Evolutionary conservation across 2,329 filamentous ascomycete genomes (phyloP).

Genomic region (Thelonectria rubi): DNA sequence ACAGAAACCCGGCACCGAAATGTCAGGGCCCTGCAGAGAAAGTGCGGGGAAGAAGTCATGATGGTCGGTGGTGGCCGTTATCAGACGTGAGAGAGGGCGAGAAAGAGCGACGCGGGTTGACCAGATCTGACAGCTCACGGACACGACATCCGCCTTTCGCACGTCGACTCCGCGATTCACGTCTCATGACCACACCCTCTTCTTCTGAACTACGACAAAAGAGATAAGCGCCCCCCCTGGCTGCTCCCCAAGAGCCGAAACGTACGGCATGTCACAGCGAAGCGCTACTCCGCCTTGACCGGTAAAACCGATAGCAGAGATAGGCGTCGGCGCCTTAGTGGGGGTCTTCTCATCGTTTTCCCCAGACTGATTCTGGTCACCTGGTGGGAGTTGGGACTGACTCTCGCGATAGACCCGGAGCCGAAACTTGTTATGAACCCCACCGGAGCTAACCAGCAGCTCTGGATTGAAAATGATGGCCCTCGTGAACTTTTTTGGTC

Average conservation of each 20-base stretch:
- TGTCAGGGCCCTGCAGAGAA: neutral
- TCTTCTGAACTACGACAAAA: neutral
- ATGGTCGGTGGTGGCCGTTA: neutral
- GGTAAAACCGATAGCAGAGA: neutral
- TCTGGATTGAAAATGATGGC: neutral
- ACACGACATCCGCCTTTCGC: neutral
- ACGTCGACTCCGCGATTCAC: neutral
- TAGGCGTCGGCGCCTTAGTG: neutral
- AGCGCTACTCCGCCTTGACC: neutral
- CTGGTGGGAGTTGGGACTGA: neutral
- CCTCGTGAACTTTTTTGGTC: neutral
- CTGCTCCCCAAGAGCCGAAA: neutral
- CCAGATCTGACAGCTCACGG: neutral
- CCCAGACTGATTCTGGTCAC: neutral
- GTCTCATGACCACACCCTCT: neutral
- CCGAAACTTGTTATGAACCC: slow-evolving; percentile 6
- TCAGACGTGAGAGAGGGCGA: neutral
- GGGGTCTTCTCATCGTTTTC: neutral
- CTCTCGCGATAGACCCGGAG: slow-evolving; percentile 6
- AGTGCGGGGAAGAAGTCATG: neutral
- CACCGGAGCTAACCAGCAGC: slow-evolving; percentile 1
- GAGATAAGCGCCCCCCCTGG: neutral
- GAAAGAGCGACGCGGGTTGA: neutral
- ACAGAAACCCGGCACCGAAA: neutral
- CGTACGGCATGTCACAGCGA: slow-evolving; percentile 13